A percentile compares a stretch with the other conserved stretches of the same genome.
These are phyloP conservation scores for Sugiyamaella neomexicana DNA, from an alignment of 1,139 yeast species.

Conservation along the genomic window DNA sequence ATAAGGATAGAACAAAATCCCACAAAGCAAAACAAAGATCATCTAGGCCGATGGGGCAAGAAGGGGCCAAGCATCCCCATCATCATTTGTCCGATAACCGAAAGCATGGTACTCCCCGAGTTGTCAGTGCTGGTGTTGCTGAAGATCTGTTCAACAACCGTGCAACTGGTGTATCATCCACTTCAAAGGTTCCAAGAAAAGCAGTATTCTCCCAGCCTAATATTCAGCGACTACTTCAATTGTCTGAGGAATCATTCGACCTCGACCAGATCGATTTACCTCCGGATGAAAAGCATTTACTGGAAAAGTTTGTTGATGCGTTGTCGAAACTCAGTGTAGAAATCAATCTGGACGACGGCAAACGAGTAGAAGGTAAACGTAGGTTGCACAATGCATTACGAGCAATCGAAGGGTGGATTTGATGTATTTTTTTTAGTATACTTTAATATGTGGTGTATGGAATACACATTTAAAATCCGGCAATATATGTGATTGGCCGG, in stretches of 20 bases:
- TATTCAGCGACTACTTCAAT: constrained; percentile 32
- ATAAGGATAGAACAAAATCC: not conserved
- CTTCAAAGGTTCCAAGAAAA: constrained; percentile 9
- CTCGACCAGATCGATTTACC: constrained; percentile 75
- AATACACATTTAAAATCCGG: no score
- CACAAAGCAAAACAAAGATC: not conserved
- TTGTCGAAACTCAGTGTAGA: constrained; percentile 83
- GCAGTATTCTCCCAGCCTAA: constrained; percentile 32
- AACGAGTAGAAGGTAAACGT: constrained; percentile 77
- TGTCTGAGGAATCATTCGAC: constrained; percentile 44
- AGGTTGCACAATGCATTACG: constrained; percentile 77
- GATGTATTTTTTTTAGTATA: constrained; percentile 5
- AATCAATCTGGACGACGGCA: constrained; percentile 78
- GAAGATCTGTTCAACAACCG: constrained; percentile 6
- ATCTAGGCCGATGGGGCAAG: not conserved
- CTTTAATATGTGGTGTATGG: no score
- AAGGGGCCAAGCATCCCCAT: not conserved
- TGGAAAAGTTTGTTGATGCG: constrained; percentile 84
- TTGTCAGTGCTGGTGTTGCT: not conserved
- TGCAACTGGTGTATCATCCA: constrained; percentile 5
- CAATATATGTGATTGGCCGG: no score
- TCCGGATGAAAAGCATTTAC: constrained; percentile 68
- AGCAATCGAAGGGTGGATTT: constrained; percentile 76
- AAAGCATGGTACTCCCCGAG: not conserved
- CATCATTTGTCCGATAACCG: not conserved